phyloP scores from a whole-genome alignment of 176 grass and related monocot genomes.

The Cenchrus americanus region DNA sequence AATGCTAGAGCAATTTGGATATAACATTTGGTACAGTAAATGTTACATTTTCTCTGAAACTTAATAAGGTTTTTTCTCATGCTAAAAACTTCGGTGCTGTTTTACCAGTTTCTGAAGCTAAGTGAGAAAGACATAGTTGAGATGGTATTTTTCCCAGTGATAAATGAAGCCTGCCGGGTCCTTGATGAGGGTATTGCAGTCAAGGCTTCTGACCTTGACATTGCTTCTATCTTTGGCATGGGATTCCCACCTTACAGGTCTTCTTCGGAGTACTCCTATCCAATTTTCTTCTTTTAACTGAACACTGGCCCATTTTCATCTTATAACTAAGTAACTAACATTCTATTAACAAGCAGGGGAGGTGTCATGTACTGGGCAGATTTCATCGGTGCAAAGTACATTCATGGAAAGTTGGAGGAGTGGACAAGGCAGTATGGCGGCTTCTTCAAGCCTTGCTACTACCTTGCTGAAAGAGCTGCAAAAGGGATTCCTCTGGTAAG shows the following conservation, averaged over 20 bases:
- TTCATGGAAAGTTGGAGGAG: constrained; percentile 67
- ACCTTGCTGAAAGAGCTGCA: constrained; percentile 76
- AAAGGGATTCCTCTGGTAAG: constrained; percentile 84
- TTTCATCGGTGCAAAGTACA: constrained; percentile 75
- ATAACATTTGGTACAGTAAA: constrained; percentile 1
- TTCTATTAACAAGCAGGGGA: constrained; percentile 56
- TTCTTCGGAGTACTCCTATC: background rate
- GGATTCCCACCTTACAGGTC: constrained; percentile 95
- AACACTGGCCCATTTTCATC: background rate
- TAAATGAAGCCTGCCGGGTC: constrained; percentile 91
- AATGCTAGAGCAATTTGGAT: background rate
- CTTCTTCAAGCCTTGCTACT: constrained; percentile 86
- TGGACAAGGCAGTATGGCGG: constrained; percentile 76
- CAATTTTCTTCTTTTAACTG: background rate
- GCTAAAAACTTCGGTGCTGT: constrained; percentile 32
- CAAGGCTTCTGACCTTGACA: constrained; percentile 90
- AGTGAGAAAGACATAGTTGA: constrained; percentile 81
- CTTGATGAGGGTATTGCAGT: constrained; percentile 84
- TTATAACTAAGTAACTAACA: background rate
- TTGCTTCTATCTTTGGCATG: constrained; percentile 88
- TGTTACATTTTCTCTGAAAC: constrained; percentile 12
- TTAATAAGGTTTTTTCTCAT: background rate
- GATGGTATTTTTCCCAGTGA: constrained; percentile 84
- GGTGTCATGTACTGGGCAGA: constrained; percentile 92
- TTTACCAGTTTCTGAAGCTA: constrained; percentile 75